Base-by-base conservation (phyloP, 768 basidiomycete genomes). In the Dacryopinax primogenitus region DNA sequence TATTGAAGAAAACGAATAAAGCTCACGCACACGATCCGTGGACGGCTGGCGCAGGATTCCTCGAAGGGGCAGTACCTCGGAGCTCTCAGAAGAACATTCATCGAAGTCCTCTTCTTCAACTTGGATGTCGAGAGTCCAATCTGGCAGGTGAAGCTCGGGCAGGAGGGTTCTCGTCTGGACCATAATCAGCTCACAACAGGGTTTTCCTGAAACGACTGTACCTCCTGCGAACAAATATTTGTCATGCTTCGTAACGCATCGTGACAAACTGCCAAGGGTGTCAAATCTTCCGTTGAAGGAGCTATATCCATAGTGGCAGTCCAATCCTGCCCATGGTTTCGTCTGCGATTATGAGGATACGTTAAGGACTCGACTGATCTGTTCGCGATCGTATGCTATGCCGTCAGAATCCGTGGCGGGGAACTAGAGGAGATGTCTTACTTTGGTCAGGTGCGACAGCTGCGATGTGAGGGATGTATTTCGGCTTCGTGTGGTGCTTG, bases 41-140 rank as follows among this genome's bases (percentile, higher is more conserved):
- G 51, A 58, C 30, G 51, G 51, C 51, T 58, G 51, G 3, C 51
- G 51, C 30, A 58, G 51, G 51, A 58, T 58, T 23, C 51, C 21
- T 32, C 51, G 51, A 3, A 58, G 18, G 15, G 13, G 51, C 23
- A 28, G 26, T 2, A 30, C 3, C 9, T 58, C 51, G 4, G 51
- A 2, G 4, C 26, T 23, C 51, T 58, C 26, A 4, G 51, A 4
- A 30, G 11, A 58, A 18, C 11, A 58, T 7, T 26, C 45, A 13
- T 47, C 13, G 9, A 47, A 21, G 45, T 13, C 51, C 2, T 58
- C 51, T 2, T 23, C 11, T 15, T 18, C 7, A 4, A 58, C 51
- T 3, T 32, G 51, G 51, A 58, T 58, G 26, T 58, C 51, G 30
- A 58, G 51, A 2, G 51, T 58, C 51, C 51, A 58, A 18, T 58